A percentile compares a stretch with the other conserved stretches of the same genome.
Evolutionary conservation across 352 stramenopile genomes (phyloP).

Genomic region (Pythium insidiosum): DNA sequence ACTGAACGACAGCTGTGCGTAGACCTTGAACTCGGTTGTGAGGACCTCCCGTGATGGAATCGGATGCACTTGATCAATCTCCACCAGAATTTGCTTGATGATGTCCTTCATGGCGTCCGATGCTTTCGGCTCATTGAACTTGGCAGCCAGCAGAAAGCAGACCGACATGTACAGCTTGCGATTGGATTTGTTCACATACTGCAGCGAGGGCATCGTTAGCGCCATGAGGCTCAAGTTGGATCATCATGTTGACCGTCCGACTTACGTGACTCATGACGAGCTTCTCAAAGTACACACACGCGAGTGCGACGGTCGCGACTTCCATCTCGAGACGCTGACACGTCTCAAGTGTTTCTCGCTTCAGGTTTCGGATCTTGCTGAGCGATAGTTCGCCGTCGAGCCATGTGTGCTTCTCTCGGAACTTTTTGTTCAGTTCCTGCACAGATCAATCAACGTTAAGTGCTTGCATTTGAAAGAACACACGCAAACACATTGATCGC

Average conservation of each 20-base stretch:
- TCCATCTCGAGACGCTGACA: conserved; percentile 84
- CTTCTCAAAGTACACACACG: conserved; percentile 96
- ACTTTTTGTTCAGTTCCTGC: conserved; percentile 95
- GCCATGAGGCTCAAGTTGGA: no score
- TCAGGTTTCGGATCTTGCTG: conserved; percentile 95
- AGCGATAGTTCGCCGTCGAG: conserved; percentile 90
- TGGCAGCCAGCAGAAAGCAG: conserved; percentile 92
- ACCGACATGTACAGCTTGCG: conserved; percentile 94
- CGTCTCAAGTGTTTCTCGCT: conserved; percentile 78
- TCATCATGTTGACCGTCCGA: no score
- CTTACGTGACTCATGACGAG: conserved; percentile 88
- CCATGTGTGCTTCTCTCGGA: conserved; percentile 90
- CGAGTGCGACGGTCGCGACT: conserved; percentile 90
- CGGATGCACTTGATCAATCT: conserved; percentile 76
- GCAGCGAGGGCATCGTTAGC: conserved; percentile 44
- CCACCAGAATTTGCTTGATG: conserved; percentile 60
- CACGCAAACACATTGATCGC: not conserved
- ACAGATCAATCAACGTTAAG: no score
- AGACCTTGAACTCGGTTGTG: conserved; percentile 85
- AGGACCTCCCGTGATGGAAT: conserved; percentile 80
- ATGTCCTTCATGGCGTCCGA: conserved; percentile 53
- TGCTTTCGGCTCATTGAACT: conserved; percentile 84
- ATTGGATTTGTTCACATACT: conserved; percentile 95
- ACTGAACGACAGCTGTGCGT: conserved; percentile 85
- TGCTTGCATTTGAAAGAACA: not conserved